Evolutionary conservation across 257 asterid species (phyloP), one percentile per base, ranked within the genome.

Genomic region (Solanum lignicaule): DNA sequence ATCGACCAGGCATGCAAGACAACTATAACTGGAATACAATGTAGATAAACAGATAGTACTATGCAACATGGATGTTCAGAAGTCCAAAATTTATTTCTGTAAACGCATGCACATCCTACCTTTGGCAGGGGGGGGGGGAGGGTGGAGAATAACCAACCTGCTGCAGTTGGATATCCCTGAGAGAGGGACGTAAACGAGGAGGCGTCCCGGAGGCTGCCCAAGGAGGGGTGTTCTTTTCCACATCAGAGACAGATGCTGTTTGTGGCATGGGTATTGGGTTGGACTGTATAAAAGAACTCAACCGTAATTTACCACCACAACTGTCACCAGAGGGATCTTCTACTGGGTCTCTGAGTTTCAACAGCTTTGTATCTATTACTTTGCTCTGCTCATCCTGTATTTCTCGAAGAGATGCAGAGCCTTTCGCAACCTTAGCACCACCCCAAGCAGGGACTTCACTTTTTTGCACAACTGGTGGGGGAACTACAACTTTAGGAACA

Each of bases 371-470:
- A 84, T 88, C 95, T 18, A 52, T 52, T 82, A 87, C 91, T 91
- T 93, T 97, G 93, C 93, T 95, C 95, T 97, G 99, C 91, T 97
- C 99, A 86, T 93, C 93, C 92, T 90, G 98, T 87, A 97, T 97
- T 85, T 91, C 91, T 43, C 99, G 98, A 35, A 97, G 99, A 55
- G 99, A 94, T 83, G 98, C 71, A 21, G 94, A 68, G 32, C 93
- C 95, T 68, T 87, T 89, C 2, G 91, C 62, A 78, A 92, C 88
- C 90, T 92, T 94, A 82, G 94, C 95, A 87, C 99, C 99, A 83
- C 99, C 99, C 99, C 99, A 97, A 66, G 97, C 99, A 62, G 99
- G 99, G 71, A 93, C 99, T 89, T 95, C 98, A 74, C 88, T 90
- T 94, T 91, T 97, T 88, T 90, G 87, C 52, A 90, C 69, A 46